Percentiles rank a stretch among this genome's conserved stretches.
These are phyloP conservation scores for Sambucus nigra DNA, from an alignment of 129 eudicot genomes.

Conservation along the genomic window DNA sequence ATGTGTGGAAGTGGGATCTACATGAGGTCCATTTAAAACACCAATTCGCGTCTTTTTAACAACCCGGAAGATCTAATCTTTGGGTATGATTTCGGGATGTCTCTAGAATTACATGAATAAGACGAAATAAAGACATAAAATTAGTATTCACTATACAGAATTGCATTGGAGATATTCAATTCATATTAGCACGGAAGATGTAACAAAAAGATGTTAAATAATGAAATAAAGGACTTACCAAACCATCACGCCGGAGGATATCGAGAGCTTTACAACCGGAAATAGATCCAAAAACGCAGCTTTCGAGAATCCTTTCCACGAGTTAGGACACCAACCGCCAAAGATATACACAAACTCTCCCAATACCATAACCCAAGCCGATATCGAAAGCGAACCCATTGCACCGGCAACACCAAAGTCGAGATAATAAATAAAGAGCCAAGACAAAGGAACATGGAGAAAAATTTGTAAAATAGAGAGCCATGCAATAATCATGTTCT, in stretches of 20 bases:
- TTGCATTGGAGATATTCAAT: too few species aligned
- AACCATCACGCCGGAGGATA: conserved; percentile 68
- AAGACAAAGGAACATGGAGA: conserved; percentile 41
- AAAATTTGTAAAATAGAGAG: conserved; percentile 32
- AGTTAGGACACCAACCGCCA: conserved; percentile 67
- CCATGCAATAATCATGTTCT: conserved; percentile 52
- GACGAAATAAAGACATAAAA: too few species aligned
- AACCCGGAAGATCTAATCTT: too few species aligned
- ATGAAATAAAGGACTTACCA: conserved; percentile 34
- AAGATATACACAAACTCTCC: conserved; percentile 54
- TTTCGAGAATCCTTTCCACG: conserved; percentile 55
- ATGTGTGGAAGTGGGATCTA: too few species aligned
- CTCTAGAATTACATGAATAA: too few species aligned
- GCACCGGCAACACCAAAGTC: conserved; percentile 43
- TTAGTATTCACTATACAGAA: too few species aligned
- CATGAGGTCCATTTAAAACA: too few species aligned
- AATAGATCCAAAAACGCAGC: conserved; percentile 51
- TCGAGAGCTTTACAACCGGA: conserved; percentile 64
- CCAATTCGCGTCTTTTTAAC: too few species aligned
- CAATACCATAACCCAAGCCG: conserved; percentile 45
- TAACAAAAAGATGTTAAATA: too few species aligned
- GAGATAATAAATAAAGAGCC: conserved; percentile 29
- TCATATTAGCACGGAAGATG: too few species aligned
- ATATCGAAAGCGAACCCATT: conserved; percentile 36
- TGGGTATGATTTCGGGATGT: too few species aligned